These are phyloP conservation scores for Enteropsectra breve DNA, from an alignment of 371 early-diverging fungal genomes.

Conservation along the genomic window DNA sequence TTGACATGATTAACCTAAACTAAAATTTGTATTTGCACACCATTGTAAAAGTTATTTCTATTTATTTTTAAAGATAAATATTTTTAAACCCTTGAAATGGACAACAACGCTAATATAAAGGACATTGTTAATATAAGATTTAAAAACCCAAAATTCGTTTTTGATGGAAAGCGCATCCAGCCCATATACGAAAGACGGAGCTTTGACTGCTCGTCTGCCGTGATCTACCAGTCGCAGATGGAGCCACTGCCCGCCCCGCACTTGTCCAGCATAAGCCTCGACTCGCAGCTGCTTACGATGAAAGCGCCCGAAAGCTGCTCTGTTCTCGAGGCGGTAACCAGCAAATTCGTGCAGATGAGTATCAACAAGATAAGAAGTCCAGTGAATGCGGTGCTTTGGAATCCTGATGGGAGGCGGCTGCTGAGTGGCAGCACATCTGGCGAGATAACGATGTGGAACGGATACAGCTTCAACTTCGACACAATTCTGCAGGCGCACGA, in stretches of 20 bases:
- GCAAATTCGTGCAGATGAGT: constrained; percentile 84
- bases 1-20: no score
- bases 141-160: constrained; percentile 54
- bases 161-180: constrained; percentile 74
- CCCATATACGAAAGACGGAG: constrained; percentile 82
- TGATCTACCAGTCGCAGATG: constrained; percentile 62
- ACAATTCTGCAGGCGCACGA: constrained; percentile 79
- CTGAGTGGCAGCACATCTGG: constrained; percentile 91
- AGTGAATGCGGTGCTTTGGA: constrained; percentile 88
- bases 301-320: constrained; percentile 23
- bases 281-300: constrained; percentile 30
- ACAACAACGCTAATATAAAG: constrained; percentile 30
- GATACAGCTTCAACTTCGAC: constrained; percentile 94
- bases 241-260: constrained; percentile 31
- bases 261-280: constrained; percentile 31
- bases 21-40: no score
- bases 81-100: no score
- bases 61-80: no score
- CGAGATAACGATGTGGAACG: constrained; percentile 98
- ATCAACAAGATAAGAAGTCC: constrained; percentile 89
- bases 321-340: constrained; percentile 69
- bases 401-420: constrained; percentile 89
- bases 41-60: no score
- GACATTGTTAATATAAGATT: constrained; percentile 44
- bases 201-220: constrained; percentile 77